Percentiles rank a stretch among this genome's conserved stretches.
These are phyloP conservation scores for Xylaria sp. DNA, from an alignment of 2,329 filamentous ascomycete genomes.

Conservation along the genomic window DNA sequence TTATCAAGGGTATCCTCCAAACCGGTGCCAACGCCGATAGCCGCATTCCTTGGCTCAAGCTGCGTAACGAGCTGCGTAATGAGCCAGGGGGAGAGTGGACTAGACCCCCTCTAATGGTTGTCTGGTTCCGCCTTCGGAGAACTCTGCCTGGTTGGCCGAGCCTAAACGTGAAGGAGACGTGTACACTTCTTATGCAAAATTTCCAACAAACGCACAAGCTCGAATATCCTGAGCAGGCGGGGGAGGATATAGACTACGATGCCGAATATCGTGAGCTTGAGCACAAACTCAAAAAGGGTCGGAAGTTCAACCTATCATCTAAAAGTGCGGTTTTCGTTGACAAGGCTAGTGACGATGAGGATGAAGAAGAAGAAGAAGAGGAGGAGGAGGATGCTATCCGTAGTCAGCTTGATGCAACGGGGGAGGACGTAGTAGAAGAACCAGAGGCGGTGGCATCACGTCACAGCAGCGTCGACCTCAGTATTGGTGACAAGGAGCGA, in stretches of 20 bases:
- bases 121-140: slow-evolving; percentile 47
- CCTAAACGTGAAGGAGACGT: slow-evolving; percentile 43
- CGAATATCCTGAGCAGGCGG: slow-evolving; percentile 38
- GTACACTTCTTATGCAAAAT: slow-evolving; percentile 38
- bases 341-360: slow-evolving; percentile 44
- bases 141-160: slow-evolving; percentile 42
- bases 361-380: slow-evolving; percentile 26
- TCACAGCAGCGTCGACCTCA: slow-evolving; percentile 39
- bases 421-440: slow-evolving; percentile 25
- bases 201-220: slow-evolving; percentile 43
- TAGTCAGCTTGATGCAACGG: slow-evolving; percentile 24
- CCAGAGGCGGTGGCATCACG: slow-evolving; percentile 12
- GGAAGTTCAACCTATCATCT: slow-evolving; percentile 24
- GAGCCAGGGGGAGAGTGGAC: slow-evolving; percentile 39
- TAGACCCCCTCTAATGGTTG: slow-evolving; percentile 46
- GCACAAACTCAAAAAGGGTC: slow-evolving; percentile 42
- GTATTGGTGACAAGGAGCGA: slow-evolving; percentile 19
- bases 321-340: slow-evolving; percentile 39
- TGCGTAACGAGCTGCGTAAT: slow-evolving; percentile 40
- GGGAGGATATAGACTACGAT: slow-evolving; percentile 37
- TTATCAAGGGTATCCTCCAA: slow-evolving; percentile 46
- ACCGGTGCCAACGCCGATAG: slow-evolving; percentile 41
- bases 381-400: slow-evolving; percentile 12
- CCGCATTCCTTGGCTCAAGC: slow-evolving; percentile 49
- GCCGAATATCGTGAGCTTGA: slow-evolving; percentile 45